These are phyloP conservation scores for Sclerotinia glacialis DNA, from an alignment of 2,329 filamentous ascomycete genomes.

Conservation along the genomic window DNA sequence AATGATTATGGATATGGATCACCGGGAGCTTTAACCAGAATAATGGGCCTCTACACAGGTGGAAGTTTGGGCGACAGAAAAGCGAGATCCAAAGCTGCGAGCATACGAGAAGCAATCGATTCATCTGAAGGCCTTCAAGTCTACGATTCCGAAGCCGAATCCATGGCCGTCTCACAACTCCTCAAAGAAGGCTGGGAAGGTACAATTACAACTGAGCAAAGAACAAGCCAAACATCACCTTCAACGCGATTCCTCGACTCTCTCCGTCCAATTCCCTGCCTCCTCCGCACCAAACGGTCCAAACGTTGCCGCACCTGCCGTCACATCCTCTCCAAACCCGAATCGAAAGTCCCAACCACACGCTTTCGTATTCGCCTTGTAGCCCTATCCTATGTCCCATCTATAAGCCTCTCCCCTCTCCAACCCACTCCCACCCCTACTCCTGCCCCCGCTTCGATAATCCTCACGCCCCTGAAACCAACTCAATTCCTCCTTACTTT, in stretches of 20 bases:
- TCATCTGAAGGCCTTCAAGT: slow-evolving; percentile 69
- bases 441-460: slow-evolving; percentile 5
- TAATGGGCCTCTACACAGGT: slow-evolving; percentile 85
- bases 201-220: slow-evolving; percentile 55
- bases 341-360: slow-evolving; percentile 82
- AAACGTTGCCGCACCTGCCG: slow-evolving; percentile 91
- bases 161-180: slow-evolving; percentile 54
- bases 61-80: slow-evolving; percentile 62
- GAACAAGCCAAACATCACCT: slow-evolving; percentile 49
- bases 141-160: slow-evolving; percentile 49
- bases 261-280: slow-evolving; percentile 75
- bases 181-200: slow-evolving; percentile 60
- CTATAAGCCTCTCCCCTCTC: slow-evolving; percentile 69
- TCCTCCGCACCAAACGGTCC: slow-evolving; percentile 86
- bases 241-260: slow-evolving; percentile 64
- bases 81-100: slow-evolving; percentile 61
- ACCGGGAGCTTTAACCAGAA: slow-evolving; percentile 76
- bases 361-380: slow-evolving; percentile 91
- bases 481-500: slow-evolving; percentile 84
- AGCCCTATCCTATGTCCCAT: slow-evolving; percentile 83
- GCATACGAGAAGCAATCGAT: slow-evolving; percentile 77
- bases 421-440: slow-evolving; percentile 37
- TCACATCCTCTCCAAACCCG: slow-evolving; percentile 92
- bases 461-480: slow-evolving; percentile 46
- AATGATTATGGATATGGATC: slow-evolving; percentile 62